Base-by-base conservation (phyloP, 192 early-diverging fungal genomes). In the Phycomyces blakesleeanus region DNA sequence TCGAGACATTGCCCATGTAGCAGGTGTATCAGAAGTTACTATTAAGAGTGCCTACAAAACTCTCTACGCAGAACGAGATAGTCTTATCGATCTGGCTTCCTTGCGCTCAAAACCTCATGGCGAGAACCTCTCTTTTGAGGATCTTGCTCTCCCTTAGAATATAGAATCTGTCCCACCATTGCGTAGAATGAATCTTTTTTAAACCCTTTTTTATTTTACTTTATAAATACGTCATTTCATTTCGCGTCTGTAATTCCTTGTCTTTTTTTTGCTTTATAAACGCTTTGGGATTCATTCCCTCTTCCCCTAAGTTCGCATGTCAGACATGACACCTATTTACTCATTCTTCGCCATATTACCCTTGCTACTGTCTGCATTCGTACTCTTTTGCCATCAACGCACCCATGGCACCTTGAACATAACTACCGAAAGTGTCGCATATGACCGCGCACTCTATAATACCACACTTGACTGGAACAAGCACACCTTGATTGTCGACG, bases 1-100 rank as follows among this genome's bases (percentile, higher is more conserved):
- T 5, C 80, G 76, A 29, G 90, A 93, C 12, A 91, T 98, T 61
- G 90, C 93, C 18, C 71, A 86, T 29, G 87, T 93, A 0, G 89
- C 91, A 20, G 93, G 93, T 59, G 93, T 95, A 47, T 95, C 93
- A 24, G 97, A 98, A 69, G 87, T 90, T n/a, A 98, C 97, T 0
- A 87, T 98, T 58, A 93, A 92, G 72, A 93, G 85, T 79, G 85
- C 91, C 0, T 93, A 93, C 67, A 87, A 85, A 60, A 69, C 82
- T 44, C 67, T 93, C 22, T 90, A 82, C 70, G 74, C 60, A 3
- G 85, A 87, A 52, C 79, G 85, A 8, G 57, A 72, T 3, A 76
- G 73, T 29, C 69, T 98, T n/a, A 61, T 85, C 6, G 73, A 81
- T 57, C 29, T 76, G 56, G 76, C 75, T 1, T 59, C 70, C 0